Conservation (phyloP, 768 basidiomycete genomes). For the Multifurca ochricompacta region DNA sequence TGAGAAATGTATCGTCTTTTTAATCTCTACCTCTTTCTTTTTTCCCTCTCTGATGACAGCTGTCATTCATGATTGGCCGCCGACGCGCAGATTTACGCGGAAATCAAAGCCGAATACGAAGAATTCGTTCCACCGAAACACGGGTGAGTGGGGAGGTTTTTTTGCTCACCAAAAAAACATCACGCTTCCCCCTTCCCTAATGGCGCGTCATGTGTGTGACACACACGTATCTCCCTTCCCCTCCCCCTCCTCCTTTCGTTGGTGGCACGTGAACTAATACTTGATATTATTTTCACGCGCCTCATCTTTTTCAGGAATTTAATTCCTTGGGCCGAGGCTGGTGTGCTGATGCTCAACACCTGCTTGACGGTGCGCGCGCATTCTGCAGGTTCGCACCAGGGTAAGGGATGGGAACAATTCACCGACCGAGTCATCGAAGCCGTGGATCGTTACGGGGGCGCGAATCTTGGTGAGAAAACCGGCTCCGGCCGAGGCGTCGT, state of each 20-base stretch:
- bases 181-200: background rate
- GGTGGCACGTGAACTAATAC: background rate
- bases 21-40: background rate
- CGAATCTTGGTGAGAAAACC: conserved; percentile 44
- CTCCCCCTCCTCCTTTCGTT: background rate
- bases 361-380: conserved; percentile 78
- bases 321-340: conserved; percentile 71
- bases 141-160: conserved; percentile 77
- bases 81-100: conserved; percentile 68
- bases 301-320: conserved; percentile 49
- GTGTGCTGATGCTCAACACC: conserved; percentile 90
- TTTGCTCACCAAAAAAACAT: too few relatives aligned
- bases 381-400: conserved; percentile 71
- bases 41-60: background rate
- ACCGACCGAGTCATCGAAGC: conserved; percentile 76
- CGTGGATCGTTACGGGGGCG: conserved; percentile 69
- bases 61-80: conserved; percentile 8
- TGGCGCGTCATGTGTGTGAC: background rate
- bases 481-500: conserved; percentile 68
- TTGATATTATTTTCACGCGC: background rate
- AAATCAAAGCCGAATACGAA: conserved; percentile 78
- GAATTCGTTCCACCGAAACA: conserved; percentile 72
- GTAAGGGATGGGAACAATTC: conserved; percentile 87
- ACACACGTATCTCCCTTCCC: background rate
- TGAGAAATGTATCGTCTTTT: conserved; percentile 58